phyloP scores from a whole-genome alignment of 345 rosid species.

The Hypericum perforatum region DNA sequence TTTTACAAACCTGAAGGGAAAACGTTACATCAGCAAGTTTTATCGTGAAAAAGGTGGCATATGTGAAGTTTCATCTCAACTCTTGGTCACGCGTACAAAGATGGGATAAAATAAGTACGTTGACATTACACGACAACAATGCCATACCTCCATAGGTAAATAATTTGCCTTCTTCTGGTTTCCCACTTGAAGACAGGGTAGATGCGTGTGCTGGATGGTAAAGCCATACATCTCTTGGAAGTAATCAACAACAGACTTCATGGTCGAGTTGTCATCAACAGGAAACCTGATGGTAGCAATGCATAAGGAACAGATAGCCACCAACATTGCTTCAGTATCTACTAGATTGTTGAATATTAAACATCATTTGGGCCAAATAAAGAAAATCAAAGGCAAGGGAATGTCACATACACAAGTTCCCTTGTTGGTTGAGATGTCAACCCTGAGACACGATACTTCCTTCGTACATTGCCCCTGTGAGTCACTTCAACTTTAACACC shows the following conservation, averaged over 20 bases:
- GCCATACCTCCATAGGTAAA: slow-evolving; percentile 92
- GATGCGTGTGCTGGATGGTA: slow-evolving; percentile 78
- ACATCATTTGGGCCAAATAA: background rate
- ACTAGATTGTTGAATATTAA: background rate
- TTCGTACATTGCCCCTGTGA: slow-evolving; percentile 75
- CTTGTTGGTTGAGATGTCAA: slow-evolving; percentile 95
- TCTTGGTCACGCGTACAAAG: too few species aligned
- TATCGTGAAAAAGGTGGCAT: background rate
- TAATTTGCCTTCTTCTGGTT: slow-evolving; percentile 95
- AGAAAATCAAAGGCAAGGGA: background rate
- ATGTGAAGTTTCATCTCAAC: too few species aligned
- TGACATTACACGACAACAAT: background rate
- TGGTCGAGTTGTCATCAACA: slow-evolving; percentile 80
- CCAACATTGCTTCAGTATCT: background rate
- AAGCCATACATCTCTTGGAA: slow-evolving; percentile 99
- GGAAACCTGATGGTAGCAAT: slow-evolving; percentile 53
- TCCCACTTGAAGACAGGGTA: slow-evolving; percentile 98
- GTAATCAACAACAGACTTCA: slow-evolving; percentile 96
- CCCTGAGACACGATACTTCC: slow-evolving; percentile 98
- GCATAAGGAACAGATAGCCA: background rate
- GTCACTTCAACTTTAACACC: slow-evolving; percentile 99
- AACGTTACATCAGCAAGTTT: slow-evolving; percentile 6
- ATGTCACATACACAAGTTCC: slow-evolving; percentile 64
- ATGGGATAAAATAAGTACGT: too few species aligned
- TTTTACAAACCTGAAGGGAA: slow-evolving; percentile 73